Evolutionary conservation across 306 rosid genomes (phyloP).

Genomic region (Pyrus bretschneideri): DNA sequence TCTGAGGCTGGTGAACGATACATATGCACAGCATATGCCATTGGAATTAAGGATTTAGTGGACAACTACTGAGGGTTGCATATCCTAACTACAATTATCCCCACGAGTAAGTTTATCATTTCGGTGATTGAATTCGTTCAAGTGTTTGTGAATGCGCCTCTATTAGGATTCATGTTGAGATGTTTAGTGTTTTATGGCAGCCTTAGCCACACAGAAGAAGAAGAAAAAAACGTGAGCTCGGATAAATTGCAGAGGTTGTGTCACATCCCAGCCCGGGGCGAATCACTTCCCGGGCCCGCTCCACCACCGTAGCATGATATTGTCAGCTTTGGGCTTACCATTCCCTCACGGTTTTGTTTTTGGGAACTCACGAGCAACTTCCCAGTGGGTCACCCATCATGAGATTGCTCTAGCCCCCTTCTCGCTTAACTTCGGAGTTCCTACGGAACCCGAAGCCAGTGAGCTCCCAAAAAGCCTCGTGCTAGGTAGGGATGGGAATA

Average conservation of each 20-base stretch:
- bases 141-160: neutral
- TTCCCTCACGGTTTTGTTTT: too few relatives aligned
- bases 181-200: neutral
- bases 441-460: too few relatives aligned
- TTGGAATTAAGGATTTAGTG: slow-evolving; percentile 17
- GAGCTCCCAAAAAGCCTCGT: too few relatives aligned
- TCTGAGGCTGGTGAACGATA: slow-evolving; percentile 43
- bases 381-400: too few relatives aligned
- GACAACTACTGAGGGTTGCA: slow-evolving; percentile 31
- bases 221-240: slow-evolving; percentile 6
- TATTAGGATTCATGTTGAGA: neutral
- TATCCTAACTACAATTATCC: slow-evolving; percentile 44
- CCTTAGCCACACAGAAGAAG: neutral
- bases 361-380: too few relatives aligned
- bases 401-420: too few relatives aligned
- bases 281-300: too few relatives aligned
- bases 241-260: slow-evolving; percentile 39
- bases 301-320: too few relatives aligned
- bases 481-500: too few relatives aligned
- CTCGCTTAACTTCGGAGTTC: too few relatives aligned
- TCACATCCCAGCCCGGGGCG: too few relatives aligned
- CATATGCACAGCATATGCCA: slow-evolving; percentile 25
- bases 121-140: neutral
- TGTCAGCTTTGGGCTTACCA: too few relatives aligned
- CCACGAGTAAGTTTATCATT: slow-evolving; percentile 23